Percentiles rank a stretch among this genome's conserved stretches.
These are phyloP conservation scores for Suillus placidus DNA, from an alignment of 768 basidiomycete genomes.

Conservation along the genomic window DNA sequence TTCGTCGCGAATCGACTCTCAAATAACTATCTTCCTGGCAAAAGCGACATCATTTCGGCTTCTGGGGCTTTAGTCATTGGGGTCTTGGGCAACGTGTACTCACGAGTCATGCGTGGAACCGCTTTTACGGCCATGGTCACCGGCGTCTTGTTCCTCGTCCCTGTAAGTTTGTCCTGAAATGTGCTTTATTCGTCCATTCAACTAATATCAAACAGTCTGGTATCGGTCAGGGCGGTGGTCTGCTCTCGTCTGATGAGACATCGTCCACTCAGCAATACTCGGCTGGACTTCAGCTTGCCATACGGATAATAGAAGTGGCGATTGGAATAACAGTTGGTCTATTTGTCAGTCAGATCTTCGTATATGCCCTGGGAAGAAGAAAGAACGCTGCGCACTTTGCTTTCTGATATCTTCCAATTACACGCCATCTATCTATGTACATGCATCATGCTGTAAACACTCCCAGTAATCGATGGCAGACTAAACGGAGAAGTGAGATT, in stretches of 20 bases:
- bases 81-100: conserved; percentile 80
- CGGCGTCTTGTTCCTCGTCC: conserved; percentile 88
- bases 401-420: conserved; percentile 46
- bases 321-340: conserved; percentile 86
- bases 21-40: conserved; percentile 60
- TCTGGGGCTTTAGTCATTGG: conserved; percentile 80
- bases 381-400: conserved; percentile 78
- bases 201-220: conserved; percentile 55
- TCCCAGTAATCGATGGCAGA: conserved; percentile 7
- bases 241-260: conserved; percentile 51
- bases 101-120: conserved; percentile 72
- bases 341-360: conserved; percentile 75
- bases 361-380: conserved; percentile 74
- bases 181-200: neutral
- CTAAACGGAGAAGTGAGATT: neutral
- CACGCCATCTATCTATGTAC: neutral
- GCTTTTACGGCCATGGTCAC: conserved; percentile 93
- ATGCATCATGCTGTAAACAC: neutral
- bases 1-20: conserved; percentile 72
- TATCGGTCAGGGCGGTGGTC: conserved; percentile 73
- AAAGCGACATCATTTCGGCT: conserved; percentile 76
- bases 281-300: conserved; percentile 74
- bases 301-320: conserved; percentile 83
- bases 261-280: conserved; percentile 72
- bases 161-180: conserved; percentile 51